phyloP scores from a whole-genome alignment of 805 yeast genomes.

The Alloascoidea africana region DNA sequence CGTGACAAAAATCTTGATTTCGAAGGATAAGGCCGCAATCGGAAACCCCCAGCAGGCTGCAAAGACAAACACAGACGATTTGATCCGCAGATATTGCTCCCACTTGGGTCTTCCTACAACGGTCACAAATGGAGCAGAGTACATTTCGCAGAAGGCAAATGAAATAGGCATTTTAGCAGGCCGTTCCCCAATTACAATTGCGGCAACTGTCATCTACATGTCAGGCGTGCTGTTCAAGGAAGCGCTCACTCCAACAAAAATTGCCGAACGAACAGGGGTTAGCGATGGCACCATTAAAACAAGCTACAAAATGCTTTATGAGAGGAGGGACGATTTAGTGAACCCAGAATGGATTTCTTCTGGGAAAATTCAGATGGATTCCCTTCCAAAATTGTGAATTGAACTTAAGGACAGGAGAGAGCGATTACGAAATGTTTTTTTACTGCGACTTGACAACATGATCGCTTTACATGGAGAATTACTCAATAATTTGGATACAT shows the following conservation, averaged over 20 bases:
- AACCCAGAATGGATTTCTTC: constrained; percentile 62
- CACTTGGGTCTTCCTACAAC: constrained; percentile 77
- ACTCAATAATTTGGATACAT: no score
- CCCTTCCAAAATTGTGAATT: constrained; percentile 20
- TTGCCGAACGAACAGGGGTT: constrained; percentile 88
- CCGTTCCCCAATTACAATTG: constrained; percentile 91
- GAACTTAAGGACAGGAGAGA: no score
- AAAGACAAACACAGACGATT: constrained; percentile 85
- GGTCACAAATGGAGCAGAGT: constrained; percentile 85
- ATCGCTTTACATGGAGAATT: no score
- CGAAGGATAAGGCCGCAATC: constrained; percentile 23
- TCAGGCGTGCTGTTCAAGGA: constrained; percentile 79
- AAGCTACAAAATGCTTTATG: constrained; percentile 68
- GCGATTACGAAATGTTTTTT: no score
- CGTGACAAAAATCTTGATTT: constrained; percentile 48
- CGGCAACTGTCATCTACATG: constrained; percentile 94
- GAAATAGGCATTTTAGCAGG: constrained; percentile 93
- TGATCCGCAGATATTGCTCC: constrained; percentile 91
- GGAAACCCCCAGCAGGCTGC: constrained; percentile 36
- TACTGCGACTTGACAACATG: no score
- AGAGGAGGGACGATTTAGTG: constrained; percentile 55
- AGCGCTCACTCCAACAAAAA: constrained; percentile 59
- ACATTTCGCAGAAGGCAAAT: constrained; percentile 78
- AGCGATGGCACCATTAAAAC: constrained; percentile 96
- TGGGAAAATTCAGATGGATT: constrained; percentile 46